Percentiles rank a stretch among this genome's conserved stretches.
Conservation (phyloP, 2,329 filamentous ascomycete species). For the Neurospora sp. region DNA sequence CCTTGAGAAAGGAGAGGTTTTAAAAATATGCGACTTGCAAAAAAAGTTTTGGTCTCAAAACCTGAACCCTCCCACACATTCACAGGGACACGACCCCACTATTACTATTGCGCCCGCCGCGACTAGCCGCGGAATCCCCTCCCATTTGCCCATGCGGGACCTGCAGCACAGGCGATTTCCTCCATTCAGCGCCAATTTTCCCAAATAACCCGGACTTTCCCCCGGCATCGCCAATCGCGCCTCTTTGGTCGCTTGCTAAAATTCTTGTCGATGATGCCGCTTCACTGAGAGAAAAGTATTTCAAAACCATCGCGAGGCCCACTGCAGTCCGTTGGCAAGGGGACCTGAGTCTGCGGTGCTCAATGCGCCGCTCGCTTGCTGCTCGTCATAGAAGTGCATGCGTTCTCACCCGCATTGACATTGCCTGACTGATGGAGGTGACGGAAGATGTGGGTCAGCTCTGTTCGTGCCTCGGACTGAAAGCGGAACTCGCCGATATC, state of each 20-base stretch:
- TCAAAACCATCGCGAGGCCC: background rate
- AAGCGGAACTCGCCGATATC: background rate
- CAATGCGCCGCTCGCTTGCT: background rate
- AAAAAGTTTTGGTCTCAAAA: background rate
- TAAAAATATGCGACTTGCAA: background rate
- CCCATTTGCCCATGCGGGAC: background rate
- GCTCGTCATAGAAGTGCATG: background rate
- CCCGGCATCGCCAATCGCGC: background rate
- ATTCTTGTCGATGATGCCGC: background rate
- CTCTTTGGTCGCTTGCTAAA: background rate
- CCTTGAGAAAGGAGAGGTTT: background rate
- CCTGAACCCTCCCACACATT: background rate
- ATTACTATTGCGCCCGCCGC: background rate
- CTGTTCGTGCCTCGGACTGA: background rate
- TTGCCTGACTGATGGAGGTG: background rate
- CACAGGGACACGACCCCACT: background rate
- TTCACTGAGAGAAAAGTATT: background rate
- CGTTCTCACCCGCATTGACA: background rate
- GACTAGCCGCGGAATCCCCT: background rate
- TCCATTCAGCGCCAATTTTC: background rate
- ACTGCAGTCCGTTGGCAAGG: background rate
- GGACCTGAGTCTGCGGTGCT: background rate
- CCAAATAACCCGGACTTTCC: background rate
- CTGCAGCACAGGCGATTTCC: background rate
- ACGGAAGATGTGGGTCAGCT: background rate